phyloP scores from a whole-genome alignment of 352 stramenopile genomes.

The Saprolegnia parasitica region DNA sequence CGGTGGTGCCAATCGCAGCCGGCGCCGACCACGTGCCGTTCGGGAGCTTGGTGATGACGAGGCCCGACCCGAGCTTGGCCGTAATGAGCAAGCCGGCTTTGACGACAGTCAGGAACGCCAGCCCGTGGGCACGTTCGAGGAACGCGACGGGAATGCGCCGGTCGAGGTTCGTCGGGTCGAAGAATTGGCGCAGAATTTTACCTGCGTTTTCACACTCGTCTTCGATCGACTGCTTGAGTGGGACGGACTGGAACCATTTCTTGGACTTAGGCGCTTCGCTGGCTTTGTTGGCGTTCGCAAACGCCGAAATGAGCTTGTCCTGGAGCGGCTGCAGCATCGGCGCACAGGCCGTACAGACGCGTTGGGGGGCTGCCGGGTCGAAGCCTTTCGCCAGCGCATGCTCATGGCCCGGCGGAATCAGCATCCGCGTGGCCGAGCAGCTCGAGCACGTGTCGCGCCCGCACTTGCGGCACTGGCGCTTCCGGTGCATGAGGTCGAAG shows the following conservation, averaged over 20 bases:
- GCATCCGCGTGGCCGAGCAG: constrained; percentile 67
- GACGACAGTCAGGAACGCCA: constrained; percentile 82
- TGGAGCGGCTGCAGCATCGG: constrained; percentile 72
- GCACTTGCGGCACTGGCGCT: constrained; percentile 73
- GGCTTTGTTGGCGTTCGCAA: constrained; percentile 79
- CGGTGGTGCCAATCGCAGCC: constrained; percentile 89
- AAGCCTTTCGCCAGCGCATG: constrained; percentile 51
- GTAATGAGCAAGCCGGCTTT: constrained; percentile 81
- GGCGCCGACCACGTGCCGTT: constrained; percentile 88
- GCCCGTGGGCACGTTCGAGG: constrained; percentile 70
- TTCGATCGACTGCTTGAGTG: constrained; percentile 67
- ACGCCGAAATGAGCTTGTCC: constrained; percentile 58
- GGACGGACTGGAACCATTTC: constrained; percentile 56
- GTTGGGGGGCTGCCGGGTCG: constrained; percentile 64
- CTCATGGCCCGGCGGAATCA: constrained; percentile 68
- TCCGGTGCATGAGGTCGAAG: constrained; percentile 72
- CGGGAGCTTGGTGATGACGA: constrained; percentile 87
- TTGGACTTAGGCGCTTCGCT: constrained; percentile 64
- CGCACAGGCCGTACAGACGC: constrained; percentile 77
- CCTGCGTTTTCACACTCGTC: constrained; percentile 67
- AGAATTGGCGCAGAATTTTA: constrained; percentile 81
- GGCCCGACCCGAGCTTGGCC: constrained; percentile 72
- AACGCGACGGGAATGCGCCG: constrained; percentile 74
- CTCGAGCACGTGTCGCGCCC: constrained; percentile 57
- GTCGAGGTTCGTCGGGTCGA: constrained; percentile 43